A percentile compares a stretch with the other conserved stretches of the same genome.
Conservation (phyloP, 2,329 filamentous ascomycete genomes). For the Exophiala sideris region DNA sequence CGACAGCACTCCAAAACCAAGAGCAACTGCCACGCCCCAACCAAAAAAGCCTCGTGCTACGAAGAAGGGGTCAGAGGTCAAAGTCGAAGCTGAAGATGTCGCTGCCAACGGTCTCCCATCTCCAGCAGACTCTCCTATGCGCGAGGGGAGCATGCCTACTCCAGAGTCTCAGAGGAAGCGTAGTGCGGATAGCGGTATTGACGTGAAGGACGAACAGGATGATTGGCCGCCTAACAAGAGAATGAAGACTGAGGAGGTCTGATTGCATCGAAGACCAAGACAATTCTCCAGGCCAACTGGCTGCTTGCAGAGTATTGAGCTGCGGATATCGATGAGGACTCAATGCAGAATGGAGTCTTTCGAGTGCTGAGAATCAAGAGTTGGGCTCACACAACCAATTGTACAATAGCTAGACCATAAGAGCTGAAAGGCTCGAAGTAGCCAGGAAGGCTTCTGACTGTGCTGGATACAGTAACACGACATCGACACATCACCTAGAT, state of each 20-base stretch:
- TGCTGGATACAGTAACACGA: neutral
- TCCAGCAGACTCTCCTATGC: neutral
- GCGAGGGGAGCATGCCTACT: neutral
- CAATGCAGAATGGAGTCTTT: too few relatives aligned
- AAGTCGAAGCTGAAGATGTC: neutral
- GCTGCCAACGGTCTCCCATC: constrained; percentile 1
- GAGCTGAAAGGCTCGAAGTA: too few relatives aligned
- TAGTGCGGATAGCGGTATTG: neutral
- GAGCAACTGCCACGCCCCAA: neutral
- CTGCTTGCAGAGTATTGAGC: too few relatives aligned
- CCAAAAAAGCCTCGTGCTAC: neutral
- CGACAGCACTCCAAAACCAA: neutral
- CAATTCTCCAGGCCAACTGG: neutral
- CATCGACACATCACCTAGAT: neutral
- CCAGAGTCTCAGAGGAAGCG: constrained; percentile 4
- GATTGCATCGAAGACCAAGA: neutral
- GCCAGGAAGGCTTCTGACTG: too few relatives aligned
- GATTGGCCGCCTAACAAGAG: neutral
- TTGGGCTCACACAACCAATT: too few relatives aligned
- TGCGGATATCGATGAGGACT: too few relatives aligned
- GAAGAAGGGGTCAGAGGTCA: neutral
- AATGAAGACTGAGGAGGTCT: constrained; percentile 4
- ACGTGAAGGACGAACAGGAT: neutral
- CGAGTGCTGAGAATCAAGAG: too few relatives aligned
- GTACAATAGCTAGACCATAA: too few relatives aligned